Conservation (phyloP, 129 eudicot genomes). For the Centrapalus pauciflorus region DNA sequence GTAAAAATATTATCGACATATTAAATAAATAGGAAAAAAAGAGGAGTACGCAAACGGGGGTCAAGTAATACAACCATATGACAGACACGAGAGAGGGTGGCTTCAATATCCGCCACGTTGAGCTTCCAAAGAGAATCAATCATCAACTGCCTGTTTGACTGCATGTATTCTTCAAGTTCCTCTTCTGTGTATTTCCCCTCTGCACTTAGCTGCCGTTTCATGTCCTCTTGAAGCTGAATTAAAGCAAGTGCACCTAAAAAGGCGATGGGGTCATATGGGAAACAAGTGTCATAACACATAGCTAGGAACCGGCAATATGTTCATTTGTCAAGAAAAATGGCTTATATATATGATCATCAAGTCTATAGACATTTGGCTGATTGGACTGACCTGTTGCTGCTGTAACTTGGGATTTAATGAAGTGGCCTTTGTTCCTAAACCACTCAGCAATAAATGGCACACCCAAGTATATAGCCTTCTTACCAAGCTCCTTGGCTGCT, state of each 20-base stretch:
- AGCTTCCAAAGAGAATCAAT: slow-evolving; percentile 98
- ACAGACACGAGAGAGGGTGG: slow-evolving; percentile 79
- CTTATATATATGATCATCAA: too few relatives aligned
- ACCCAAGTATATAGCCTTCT: slow-evolving; percentile 77
- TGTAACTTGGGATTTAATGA: slow-evolving; percentile 89
- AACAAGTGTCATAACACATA: too few relatives aligned
- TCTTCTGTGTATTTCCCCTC: slow-evolving; percentile 84
- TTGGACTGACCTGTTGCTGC: slow-evolving; percentile 99
- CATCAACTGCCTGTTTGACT: slow-evolving; percentile 88
- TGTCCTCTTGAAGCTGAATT: slow-evolving; percentile 95
- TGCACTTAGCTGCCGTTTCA: slow-evolving; percentile 77
- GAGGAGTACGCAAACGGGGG: neutral
- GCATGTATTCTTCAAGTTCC: slow-evolving; percentile 85
- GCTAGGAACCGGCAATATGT: too few relatives aligned
- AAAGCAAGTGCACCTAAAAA: slow-evolving; percentile 91
- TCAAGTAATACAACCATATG: slow-evolving; percentile 55
- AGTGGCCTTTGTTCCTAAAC: slow-evolving; percentile 97
- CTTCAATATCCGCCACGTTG: slow-evolving; percentile 93
- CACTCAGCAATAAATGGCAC: slow-evolving; percentile 97
- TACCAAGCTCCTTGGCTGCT: slow-evolving; percentile 94
- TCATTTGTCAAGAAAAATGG: too few relatives aligned
- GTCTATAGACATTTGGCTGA: too few relatives aligned
- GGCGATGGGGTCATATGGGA: too few relatives aligned
- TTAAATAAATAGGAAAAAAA: neutral
- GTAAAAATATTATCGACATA: neutral